These are phyloP conservation scores for Chionographis japonica DNA, from an alignment of 106 monocot species.

Conservation along the genomic window DNA sequence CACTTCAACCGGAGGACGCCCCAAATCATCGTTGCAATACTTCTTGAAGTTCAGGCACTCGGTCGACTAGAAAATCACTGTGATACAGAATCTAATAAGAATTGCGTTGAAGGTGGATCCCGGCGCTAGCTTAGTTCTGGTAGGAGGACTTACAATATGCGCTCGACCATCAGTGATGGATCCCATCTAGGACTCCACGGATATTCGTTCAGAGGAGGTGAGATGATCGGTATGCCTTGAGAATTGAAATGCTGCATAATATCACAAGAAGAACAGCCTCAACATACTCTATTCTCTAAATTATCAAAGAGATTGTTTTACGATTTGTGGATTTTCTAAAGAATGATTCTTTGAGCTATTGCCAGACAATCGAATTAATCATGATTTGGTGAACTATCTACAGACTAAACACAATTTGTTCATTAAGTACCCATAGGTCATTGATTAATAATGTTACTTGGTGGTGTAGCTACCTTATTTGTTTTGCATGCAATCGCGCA, in stretches of 20 bases:
- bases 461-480: too few relatives aligned
- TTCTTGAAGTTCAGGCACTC: constrained; percentile 77
- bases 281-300: not conserved
- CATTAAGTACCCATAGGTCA: too few relatives aligned
- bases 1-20: too few relatives aligned
- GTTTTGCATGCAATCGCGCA: too few relatives aligned
- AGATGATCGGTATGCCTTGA: constrained; percentile 51
- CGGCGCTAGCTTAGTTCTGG: not conserved
- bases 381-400: too few relatives aligned
- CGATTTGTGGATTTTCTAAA: too few relatives aligned
- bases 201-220: constrained; percentile 60
- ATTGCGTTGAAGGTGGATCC: not conserved
- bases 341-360: too few relatives aligned
- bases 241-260: constrained; percentile 63
- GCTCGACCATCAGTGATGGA: constrained; percentile 53
- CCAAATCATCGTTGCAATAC: constrained; percentile 45
- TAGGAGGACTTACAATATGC: constrained; percentile 64
- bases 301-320: too few relatives aligned
- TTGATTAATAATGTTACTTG: too few relatives aligned
- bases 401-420: too few relatives aligned
- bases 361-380: too few relatives aligned
- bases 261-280: not conserved
- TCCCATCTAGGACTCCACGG: constrained; percentile 99
- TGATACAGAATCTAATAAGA: constrained; percentile 11
- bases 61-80: constrained; percentile 77